phyloP scores from a whole-genome alignment of 1,139 yeast genomes.

The Taphrina communis region DNA sequence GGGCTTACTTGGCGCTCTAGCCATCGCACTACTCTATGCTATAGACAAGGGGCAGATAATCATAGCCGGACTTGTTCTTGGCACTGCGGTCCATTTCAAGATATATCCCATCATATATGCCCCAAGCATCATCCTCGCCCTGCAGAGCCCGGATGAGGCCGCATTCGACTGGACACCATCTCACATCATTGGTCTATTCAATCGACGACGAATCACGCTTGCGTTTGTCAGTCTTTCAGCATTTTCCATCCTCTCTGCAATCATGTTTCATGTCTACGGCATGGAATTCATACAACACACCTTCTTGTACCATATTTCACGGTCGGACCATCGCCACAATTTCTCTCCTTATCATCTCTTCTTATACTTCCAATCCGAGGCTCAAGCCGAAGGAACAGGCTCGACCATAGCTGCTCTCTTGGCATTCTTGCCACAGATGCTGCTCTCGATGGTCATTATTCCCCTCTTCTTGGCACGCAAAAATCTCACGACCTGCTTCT shows the following conservation, averaged over 20 bases:
- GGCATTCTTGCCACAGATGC: constrained; percentile 85
- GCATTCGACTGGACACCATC: constrained; percentile 43
- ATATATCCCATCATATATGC: constrained; percentile 87
- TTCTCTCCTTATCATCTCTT: constrained; percentile 84
- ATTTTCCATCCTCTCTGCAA: constrained; percentile 31
- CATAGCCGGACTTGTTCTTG: constrained; percentile 68
- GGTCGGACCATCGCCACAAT: constrained; percentile 93
- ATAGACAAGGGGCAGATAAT: constrained; percentile 56
- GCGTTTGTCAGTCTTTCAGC: constrained; percentile 11
- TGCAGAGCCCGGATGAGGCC: constrained; percentile 57
- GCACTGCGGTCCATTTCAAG: constrained; percentile 85
- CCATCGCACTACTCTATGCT: constrained; percentile 62
- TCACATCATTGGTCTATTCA: background rate
- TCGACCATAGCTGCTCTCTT: constrained; percentile 43
- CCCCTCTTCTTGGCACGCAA: constrained; percentile 65
- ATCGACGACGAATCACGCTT: constrained; percentile 19
- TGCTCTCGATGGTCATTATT: constrained; percentile 63
- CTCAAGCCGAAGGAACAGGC: constrained; percentile 46
- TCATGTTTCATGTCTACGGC: constrained; percentile 42
- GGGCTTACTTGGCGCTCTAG: constrained; percentile 79
- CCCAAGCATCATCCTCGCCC: constrained; percentile 60
- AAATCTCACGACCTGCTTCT: constrained; percentile 68
- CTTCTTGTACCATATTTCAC: constrained; percentile 77
- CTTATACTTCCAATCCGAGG: constrained; percentile 60
- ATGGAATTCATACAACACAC: constrained; percentile 62